These are phyloP conservation scores for Leptographium wingfieldii DNA, from an alignment of 2,329 filamentous ascomycete species.

Conservation along the genomic window DNA sequence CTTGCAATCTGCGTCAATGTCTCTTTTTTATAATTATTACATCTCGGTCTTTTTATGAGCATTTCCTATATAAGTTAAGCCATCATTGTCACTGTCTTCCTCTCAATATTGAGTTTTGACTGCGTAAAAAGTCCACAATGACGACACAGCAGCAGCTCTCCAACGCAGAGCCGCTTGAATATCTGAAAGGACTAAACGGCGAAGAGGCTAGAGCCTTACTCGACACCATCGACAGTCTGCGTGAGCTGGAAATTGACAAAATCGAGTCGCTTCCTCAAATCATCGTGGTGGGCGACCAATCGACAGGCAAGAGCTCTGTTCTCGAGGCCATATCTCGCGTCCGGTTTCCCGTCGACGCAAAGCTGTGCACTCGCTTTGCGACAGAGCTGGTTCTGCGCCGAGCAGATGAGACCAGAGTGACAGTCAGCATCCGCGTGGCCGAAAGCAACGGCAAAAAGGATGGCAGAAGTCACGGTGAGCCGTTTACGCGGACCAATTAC, in stretches of 20 bases:
- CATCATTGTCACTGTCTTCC: too few relatives aligned
- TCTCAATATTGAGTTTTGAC: too few relatives aligned
- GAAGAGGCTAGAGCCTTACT: constrained; percentile 18
- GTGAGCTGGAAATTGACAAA: constrained; percentile 23
- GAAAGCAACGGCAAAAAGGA: constrained; percentile 11
- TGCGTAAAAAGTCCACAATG: too few relatives aligned
- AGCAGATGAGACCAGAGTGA: constrained; percentile 22
- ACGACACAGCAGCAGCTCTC: too few relatives aligned
- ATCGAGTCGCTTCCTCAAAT: constrained; percentile 30
- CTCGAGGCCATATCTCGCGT: constrained; percentile 52
- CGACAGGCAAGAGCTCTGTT: constrained; percentile 51
- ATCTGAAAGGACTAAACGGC: too few relatives aligned
- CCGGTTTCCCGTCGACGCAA: constrained; percentile 44
- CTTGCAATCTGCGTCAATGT: too few relatives aligned
- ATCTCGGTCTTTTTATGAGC: too few relatives aligned
- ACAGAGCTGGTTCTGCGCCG: constrained; percentile 49
- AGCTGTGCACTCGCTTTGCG: constrained; percentile 48
- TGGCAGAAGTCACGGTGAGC: constrained; percentile 10
- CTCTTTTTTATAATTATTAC: too few relatives aligned
- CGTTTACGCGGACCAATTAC: constrained; percentile 17
- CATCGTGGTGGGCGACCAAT: constrained; percentile 49
- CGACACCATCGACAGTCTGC: constrained; percentile 25
- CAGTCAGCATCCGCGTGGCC: constrained; percentile 17
- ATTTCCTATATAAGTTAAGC: too few relatives aligned
- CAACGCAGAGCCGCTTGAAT: too few relatives aligned